These are phyloP conservation scores for Vitis hybrid DNA, from an alignment of 177 flowering plant species.

Conservation along the genomic window DNA sequence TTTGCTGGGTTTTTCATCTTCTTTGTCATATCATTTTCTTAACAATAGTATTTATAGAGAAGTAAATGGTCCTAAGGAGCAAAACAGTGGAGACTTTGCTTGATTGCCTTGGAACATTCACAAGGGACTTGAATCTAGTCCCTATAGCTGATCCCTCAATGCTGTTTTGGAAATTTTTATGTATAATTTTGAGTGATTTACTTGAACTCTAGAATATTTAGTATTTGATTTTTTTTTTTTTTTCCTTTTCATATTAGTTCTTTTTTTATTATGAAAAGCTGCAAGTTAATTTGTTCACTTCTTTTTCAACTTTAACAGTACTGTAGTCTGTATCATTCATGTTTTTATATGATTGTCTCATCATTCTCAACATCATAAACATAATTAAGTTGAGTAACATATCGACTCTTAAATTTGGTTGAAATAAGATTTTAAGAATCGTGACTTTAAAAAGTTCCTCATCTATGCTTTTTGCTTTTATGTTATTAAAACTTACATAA, in stretches of 20 bases:
- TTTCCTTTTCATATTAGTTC: background rate
- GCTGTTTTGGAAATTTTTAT: background rate
- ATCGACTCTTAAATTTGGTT: too few species aligned
- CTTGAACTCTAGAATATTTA: background rate
- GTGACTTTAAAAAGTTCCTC: too few species aligned
- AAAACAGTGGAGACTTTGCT: background rate
- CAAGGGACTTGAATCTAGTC: background rate
- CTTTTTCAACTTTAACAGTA: background rate
- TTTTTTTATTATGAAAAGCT: background rate
- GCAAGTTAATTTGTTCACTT: background rate
- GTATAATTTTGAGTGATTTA: background rate
- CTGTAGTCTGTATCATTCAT: background rate
- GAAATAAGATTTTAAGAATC: too few species aligned
- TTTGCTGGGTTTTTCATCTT: slow-evolving; percentile 12
- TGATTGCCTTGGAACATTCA: background rate
- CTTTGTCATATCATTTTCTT: too few species aligned
- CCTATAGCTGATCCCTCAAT: too few species aligned
- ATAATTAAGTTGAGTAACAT: too few species aligned
- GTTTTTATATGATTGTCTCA: background rate
- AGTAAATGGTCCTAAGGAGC: too few species aligned
- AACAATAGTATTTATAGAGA: too few species aligned
- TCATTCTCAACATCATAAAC: too few species aligned
- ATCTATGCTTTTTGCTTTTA: too few species aligned
- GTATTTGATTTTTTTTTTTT: background rate
- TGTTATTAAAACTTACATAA: too few species aligned